Evolutionary conservation across 768 basidiomycete species (phyloP), one percentile per base, ranked within the genome.

Genomic region (Russula dissimulans): DNA sequence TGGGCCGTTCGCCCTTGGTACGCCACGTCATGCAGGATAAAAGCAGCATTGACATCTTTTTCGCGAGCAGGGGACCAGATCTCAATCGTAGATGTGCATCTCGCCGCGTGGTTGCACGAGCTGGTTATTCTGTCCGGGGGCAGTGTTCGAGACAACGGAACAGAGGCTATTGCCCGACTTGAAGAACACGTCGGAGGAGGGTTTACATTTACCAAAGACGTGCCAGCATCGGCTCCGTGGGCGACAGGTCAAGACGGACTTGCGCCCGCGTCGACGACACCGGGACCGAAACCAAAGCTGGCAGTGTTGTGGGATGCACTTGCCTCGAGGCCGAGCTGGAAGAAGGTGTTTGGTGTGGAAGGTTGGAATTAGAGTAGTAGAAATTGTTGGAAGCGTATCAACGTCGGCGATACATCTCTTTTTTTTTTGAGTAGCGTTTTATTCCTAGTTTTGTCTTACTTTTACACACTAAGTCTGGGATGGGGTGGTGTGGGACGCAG

Each of bases 31-130:
- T 41, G n/a, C 44, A 9, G 17, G 18, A 52, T 36, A 43, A 15
- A 44, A n/a, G 14, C 14, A 1, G 15, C 15, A 32, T 36, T 46
- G 9, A 31, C 18, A 18, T 61, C 17, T 17, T 44, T 50, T 14
- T 46, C 31, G n/a, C 12, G n/a, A 18, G 9, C 38, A 89, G 91
- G 91, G 17, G 91, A 94, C 67, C 90, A 94, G 64, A 70, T 91
- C 66, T 90, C 86, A 6, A 73, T 91, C 49, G 88, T 86, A 14
- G 92, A 94, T 69, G 73, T 92, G 57, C 91, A 92, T 68, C 78
- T 92, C 18, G 84, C 82, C 9, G 83, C 82, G 31, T 95, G 89
- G 90, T 69, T 93, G 36, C 73, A 81, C 10, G 79, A 83, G 31
- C 65, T 91, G 4, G 79, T 84, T 22, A 69, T 66, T 52, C 74